Evolutionary conservation across 257 asterid genomes (phyloP).

Genomic region (Misopates orontium): DNA sequence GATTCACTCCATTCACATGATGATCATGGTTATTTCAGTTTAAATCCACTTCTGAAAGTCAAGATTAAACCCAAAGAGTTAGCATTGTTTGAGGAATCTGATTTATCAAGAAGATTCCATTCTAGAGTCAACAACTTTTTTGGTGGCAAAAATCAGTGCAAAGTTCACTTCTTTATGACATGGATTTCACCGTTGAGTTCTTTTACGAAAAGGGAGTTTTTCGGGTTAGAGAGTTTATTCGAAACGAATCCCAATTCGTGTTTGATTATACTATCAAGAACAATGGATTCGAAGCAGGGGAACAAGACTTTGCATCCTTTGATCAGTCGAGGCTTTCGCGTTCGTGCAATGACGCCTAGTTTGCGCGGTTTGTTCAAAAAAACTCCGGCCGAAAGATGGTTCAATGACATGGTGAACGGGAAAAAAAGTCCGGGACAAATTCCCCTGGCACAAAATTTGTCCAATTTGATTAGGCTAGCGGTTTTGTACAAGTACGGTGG

Average conservation of each 20-base stretch:
- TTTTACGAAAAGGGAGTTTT: slow-evolving; percentile 43
- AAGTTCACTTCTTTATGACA: slow-evolving; percentile 53
- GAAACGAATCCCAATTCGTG: slow-evolving; percentile 50
- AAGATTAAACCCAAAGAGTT: background rate
- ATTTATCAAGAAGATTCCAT: slow-evolving; percentile 25
- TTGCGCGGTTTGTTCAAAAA: slow-evolving; percentile 35
- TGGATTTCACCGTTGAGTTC: slow-evolving; percentile 42
- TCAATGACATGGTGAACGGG: slow-evolving; percentile 47
- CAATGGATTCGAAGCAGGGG: slow-evolving; percentile 48
- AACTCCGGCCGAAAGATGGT: slow-evolving; percentile 64
- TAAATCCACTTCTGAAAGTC: background rate
- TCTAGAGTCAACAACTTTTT: slow-evolving; percentile 30
- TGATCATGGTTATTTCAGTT: background rate
- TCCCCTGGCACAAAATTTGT: slow-evolving; percentile 65
- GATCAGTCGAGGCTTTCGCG: slow-evolving; percentile 39
- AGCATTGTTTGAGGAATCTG: slow-evolving; percentile 1
- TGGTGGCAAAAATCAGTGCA: slow-evolving; percentile 28
- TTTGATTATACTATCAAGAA: slow-evolving; percentile 50
- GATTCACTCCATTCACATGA: slow-evolving; percentile 25
- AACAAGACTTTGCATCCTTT: slow-evolving; percentile 39
- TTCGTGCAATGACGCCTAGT: slow-evolving; percentile 46
- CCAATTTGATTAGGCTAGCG: slow-evolving; percentile 65
- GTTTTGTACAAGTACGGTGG: slow-evolving; percentile 70
- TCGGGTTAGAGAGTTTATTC: slow-evolving; percentile 53
- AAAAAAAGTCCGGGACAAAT: slow-evolving; percentile 49